These are phyloP conservation scores for Hypoxylon sp. DNA, from an alignment of 2,329 filamentous ascomycete genomes.

Conservation along the genomic window DNA sequence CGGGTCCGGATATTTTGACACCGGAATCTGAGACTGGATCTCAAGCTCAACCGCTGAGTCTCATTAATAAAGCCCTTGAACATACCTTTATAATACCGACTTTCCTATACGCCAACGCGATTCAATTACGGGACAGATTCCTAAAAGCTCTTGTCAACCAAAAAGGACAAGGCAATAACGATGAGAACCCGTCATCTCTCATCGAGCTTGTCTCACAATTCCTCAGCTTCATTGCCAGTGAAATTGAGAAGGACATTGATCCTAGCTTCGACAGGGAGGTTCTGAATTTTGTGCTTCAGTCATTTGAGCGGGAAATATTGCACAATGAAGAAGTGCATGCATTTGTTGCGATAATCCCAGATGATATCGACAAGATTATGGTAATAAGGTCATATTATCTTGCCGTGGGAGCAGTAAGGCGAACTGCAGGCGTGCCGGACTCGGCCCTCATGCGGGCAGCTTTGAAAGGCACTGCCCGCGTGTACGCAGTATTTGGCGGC, in stretches of 20 bases:
- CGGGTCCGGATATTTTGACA: constrained; percentile 42
- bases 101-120: constrained; percentile 41
- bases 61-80: constrained; percentile 39
- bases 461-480: constrained; percentile 39
- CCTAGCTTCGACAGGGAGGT: constrained; percentile 39
- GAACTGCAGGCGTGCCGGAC: constrained; percentile 31
- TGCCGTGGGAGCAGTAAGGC: constrained; percentile 35
- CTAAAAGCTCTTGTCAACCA: constrained; percentile 32
- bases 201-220: constrained; percentile 41
- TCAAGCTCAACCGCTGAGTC: constrained; percentile 40
- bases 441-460: constrained; percentile 43
- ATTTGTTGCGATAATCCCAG: constrained; percentile 31
- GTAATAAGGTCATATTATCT: constrained; percentile 43
- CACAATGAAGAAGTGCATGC: constrained; percentile 43
- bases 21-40: constrained; percentile 41
- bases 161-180: constrained; percentile 17
- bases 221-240: constrained; percentile 37
- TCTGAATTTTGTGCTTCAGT: constrained; percentile 38
- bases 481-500: constrained; percentile 47
- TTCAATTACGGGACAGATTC: constrained; percentile 42
- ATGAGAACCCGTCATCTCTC: constrained; percentile 16
- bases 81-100: constrained; percentile 44
- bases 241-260: constrained; percentile 34
- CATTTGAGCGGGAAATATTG: constrained; percentile 36
- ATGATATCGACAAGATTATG: constrained; percentile 35